Base-by-base conservation (phyloP, 2,329 filamentous ascomycete genomes). In the Neofusicoccum laricinum region DNA sequence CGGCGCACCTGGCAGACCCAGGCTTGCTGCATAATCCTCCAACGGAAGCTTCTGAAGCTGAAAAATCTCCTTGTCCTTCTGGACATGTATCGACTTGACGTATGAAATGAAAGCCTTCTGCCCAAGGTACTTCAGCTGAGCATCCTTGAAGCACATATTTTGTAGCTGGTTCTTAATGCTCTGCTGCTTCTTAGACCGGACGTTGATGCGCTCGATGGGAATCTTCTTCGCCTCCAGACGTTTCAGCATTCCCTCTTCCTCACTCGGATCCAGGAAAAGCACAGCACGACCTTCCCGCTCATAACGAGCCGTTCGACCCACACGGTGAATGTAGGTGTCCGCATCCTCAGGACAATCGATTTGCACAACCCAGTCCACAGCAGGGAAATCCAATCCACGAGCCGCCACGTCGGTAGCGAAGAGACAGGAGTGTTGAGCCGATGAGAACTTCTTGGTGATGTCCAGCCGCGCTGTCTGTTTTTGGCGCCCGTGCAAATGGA, bases 281-380 rank as follows among this genome's bases (percentile, higher is more conserved):
- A 98, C 92, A 1, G 95, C 94, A 43, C 90, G 88, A 7, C 95
- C 95, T 61, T 92, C 87, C 68, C 90, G 90, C 71, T 97, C 90
- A 76, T 96, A 98, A 21, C 94, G 87, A n/a, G 95, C 95, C 17
- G 95, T 98, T 34, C 95, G 87, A 1, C 95, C 95, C 4, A 97
- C 94, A 65, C 95, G 88, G 78, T 99, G 95, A 69, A 99, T 98
- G 72, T 99, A 99, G 0, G 95, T 99, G 72, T 98, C 95, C 3
- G 91, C 90, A 75, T 99, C 94, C 76, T 99, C 95, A 0, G 95
- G 95, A 69, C 92, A 96, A 76, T 99, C 95, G n/a, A 92, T 85
- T 75, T 99, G 95, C n/a, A 99, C 92, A 4, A 99, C 95, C 90
- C 95, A 99, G 76, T 99, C 95, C 0, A 99, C 95, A 2, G 93